phyloP scores from a whole-genome alignment of 768 basidiomycete species.

The Kwoniella dejecticola region DNA sequence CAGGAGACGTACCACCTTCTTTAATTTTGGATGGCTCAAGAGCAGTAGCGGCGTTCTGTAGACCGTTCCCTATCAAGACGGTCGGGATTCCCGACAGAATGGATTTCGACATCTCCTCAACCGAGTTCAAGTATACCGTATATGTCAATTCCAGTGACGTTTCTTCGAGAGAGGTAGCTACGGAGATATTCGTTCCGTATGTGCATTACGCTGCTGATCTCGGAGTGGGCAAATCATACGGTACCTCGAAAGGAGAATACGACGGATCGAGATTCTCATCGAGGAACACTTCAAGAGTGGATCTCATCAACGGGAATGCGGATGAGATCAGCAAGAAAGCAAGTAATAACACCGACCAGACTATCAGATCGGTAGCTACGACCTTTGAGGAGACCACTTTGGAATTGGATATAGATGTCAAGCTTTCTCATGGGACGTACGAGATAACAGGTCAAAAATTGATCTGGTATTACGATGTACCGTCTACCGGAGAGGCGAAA shows the following conservation, averaged over 20 bases:
- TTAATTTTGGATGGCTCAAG: conserved; percentile 85
- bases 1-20: conserved; percentile 40
- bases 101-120: conserved; percentile 73
- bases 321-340: background rate
- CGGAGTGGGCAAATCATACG: conserved; percentile 10
- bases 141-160: conserved; percentile 66
- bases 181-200: conserved; percentile 87
- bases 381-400: conserved; percentile 2
- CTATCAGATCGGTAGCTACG: conserved; percentile 13
- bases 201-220: conserved; percentile 67
- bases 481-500: conserved; percentile 47
- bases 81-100: conserved; percentile 70
- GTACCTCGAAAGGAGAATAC: background rate
- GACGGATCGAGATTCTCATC: conserved; percentile 1
- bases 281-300: conserved; percentile 3
- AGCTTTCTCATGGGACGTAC: conserved; percentile 60
- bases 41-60: conserved; percentile 77
- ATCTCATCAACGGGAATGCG: background rate
- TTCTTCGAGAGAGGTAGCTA: conserved; percentile 61
- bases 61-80: conserved; percentile 77
- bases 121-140: conserved; percentile 70
- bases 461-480: conserved; percentile 60
- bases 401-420: conserved; percentile 42
- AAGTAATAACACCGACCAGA: background rate
- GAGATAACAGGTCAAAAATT: conserved; percentile 62